Evolutionary conservation across 441 rosid species (phyloP).

Genomic region (Eruca vesicaria): DNA sequence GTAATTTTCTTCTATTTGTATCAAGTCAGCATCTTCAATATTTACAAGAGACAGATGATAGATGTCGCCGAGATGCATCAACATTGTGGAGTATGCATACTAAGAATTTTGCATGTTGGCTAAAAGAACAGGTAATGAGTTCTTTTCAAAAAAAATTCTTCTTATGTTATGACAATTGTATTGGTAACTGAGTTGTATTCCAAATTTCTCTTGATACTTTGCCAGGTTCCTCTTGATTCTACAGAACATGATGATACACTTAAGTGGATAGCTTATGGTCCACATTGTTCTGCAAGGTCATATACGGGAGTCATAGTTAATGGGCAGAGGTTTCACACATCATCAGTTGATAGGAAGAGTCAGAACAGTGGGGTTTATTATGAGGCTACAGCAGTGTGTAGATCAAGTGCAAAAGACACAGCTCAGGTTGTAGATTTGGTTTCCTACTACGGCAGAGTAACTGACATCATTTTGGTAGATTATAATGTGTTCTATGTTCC

Average conservation of each 20-base stretch:
- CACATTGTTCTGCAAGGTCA: background rate
- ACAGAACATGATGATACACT: background rate
- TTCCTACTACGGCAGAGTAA: background rate
- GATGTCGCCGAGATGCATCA: background rate
- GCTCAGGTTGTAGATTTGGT: background rate
- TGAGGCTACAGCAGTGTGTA: background rate
- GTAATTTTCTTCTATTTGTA: background rate
- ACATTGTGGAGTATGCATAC: background rate
- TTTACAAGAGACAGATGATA: background rate
- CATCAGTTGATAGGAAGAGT: background rate
- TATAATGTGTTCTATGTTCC: background rate
- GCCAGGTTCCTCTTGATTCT: background rate
- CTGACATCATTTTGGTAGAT: background rate
- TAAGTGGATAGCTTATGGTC: background rate
- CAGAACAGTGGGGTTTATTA: background rate
- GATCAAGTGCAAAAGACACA: background rate
- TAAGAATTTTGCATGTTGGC: background rate
- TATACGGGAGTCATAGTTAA: background rate
- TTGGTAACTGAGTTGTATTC: background rate
- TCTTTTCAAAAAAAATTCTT: too few relatives aligned
- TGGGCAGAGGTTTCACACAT: background rate
- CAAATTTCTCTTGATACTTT: too few relatives aligned
- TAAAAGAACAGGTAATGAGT: background rate
- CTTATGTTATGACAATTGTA: too few relatives aligned
- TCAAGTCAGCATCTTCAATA: background rate